phyloP scores from a whole-genome alignment of 768 basidiomycete genomes.

The Tulasnella sp. region DNA sequence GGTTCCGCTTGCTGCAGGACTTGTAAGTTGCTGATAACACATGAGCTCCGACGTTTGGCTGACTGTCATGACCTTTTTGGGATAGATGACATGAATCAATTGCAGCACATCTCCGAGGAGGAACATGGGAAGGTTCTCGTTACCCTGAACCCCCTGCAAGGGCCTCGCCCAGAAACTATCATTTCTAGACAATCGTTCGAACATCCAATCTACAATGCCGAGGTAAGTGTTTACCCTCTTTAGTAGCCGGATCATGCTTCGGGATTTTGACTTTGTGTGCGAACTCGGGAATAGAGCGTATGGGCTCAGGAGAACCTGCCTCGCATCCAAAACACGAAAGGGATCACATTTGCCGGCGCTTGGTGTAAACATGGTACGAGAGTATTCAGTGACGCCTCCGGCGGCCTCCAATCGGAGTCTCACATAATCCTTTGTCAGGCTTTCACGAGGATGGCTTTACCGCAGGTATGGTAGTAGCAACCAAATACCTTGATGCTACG shows the following conservation, averaged over 20 bases:
- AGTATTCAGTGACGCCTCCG: too few species aligned
- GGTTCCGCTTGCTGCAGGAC: slow-evolving; percentile 28
- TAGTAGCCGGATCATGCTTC: background rate
- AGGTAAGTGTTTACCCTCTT: slow-evolving; percentile 26
- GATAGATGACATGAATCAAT: slow-evolving; percentile 58
- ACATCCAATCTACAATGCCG: slow-evolving; percentile 50
- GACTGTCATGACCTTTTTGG: background rate
- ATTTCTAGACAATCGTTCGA: slow-evolving; percentile 47
- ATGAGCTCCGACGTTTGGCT: too few species aligned
- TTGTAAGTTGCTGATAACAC: too few species aligned
- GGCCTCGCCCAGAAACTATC: slow-evolving; percentile 35
- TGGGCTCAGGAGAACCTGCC: slow-evolving; percentile 39
- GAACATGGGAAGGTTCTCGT: slow-evolving; percentile 51
- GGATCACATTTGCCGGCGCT: slow-evolving; percentile 54
- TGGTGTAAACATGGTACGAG: slow-evolving; percentile 43
- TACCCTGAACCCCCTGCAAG: slow-evolving; percentile 60
- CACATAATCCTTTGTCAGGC: slow-evolving; percentile 26
- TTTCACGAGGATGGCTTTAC: slow-evolving; percentile 75
- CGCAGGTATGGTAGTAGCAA: slow-evolving; percentile 30
- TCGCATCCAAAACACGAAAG: slow-evolving; percentile 47
- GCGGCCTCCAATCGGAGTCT: background rate
- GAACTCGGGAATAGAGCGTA: background rate
- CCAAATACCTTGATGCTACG: slow-evolving; percentile 4
- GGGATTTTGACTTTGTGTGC: background rate
- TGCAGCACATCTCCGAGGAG: slow-evolving; percentile 50